These are phyloP conservation scores for Russula vinacea DNA, from an alignment of 768 basidiomycete species.

Conservation along the genomic window DNA sequence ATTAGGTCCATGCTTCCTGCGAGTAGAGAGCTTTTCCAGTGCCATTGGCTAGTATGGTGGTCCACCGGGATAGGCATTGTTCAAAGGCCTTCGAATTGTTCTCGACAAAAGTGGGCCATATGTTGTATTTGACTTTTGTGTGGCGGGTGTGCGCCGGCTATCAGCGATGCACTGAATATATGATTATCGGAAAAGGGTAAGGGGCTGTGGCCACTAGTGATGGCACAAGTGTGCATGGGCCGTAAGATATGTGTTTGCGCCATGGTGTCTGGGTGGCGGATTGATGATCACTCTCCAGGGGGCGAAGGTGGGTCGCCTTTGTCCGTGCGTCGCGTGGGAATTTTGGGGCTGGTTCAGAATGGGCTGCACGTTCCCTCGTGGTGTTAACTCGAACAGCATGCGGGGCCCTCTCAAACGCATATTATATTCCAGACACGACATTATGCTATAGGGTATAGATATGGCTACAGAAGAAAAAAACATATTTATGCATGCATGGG, in stretches of 20 bases:
- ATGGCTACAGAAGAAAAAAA: neutral
- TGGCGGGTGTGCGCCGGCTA: neutral
- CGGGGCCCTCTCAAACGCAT: neutral
- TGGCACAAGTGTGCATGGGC: neutral
- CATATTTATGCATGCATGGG: neutral
- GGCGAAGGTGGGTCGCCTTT: neutral
- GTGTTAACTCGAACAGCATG: no score
- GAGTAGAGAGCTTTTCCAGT: neutral
- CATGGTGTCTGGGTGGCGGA: neutral
- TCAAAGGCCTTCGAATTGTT: neutral
- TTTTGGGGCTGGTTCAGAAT: neutral
- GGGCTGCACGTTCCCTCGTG: neutral
- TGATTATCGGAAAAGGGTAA: neutral
- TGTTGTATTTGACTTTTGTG: neutral
- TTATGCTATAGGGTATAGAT: slow-evolving; percentile 6
- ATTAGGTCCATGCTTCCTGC: neutral
- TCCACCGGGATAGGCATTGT: no score
- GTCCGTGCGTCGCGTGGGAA: slow-evolving; percentile 14
- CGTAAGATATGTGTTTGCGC: neutral
- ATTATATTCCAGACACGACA: neutral
- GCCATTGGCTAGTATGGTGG: neutral
- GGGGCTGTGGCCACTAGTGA: neutral
- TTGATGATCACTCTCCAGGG: neutral
- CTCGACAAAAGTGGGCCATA: no score
- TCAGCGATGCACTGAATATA: neutral